Base-by-base conservation (phyloP, 148 eudicot genomes). In the Tetragonia tetragonoides region DNA sequence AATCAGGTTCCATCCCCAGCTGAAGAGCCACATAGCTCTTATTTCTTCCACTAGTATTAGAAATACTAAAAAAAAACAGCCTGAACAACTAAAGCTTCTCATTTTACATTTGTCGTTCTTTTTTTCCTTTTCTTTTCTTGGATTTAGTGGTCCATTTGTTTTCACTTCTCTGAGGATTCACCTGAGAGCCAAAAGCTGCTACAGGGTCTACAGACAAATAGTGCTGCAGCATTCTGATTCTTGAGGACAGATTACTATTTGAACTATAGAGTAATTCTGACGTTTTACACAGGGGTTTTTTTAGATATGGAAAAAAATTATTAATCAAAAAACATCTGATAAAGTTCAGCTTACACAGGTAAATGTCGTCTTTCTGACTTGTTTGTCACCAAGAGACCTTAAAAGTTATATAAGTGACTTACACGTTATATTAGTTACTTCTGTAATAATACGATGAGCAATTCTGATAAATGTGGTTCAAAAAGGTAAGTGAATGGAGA, bases 401-500 rank as follows among this genome's bases (percentile, higher is more conserved):
- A 10, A 46, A 10, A 46, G 0, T 10, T 46, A 46, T 46, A 46
- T 46, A 46, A 10, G 16, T 8, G 57, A 10, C 16, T 53, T 53
- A 15, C 14, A 53, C 21, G 17, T 59, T 59, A 59, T 59, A 59
- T 59, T 21, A 59, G 62, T 59, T 59, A 46, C 46, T 57, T 18
- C 53, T 16, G 18, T 41, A 18, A 18, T 3, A 57, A 68, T 53
- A 20, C 24, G 44, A 69, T 15, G 4, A 56, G 39, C 37, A 44
- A 10, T 17, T 17, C 37, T 6, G 16, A 60, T 11, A 12, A 0
- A 77, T 67, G 28, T 49, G 69, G 39, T 41, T 53, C 73, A 41
- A 21, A 42, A 71, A 75, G 79, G 74, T 51, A 51, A 75, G 53
- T 11, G 70, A 39, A 38, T 34, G 75, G 47, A 66, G 65, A 42